phyloP scores from a whole-genome alignment of 2,329 filamentous ascomycete genomes.

The Pestalotiopsis sp. region DNA sequence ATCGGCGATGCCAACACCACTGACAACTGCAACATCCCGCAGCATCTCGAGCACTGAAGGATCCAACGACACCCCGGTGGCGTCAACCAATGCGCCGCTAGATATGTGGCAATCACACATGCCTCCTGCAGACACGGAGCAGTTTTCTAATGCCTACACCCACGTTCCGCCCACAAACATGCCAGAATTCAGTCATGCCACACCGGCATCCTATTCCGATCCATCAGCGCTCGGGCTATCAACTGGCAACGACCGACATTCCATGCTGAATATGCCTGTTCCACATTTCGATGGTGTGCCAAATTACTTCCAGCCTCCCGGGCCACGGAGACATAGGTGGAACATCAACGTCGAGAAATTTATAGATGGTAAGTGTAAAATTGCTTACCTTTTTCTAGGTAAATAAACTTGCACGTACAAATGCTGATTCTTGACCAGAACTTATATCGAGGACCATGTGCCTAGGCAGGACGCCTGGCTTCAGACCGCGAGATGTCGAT shows the following conservation, averaged over 20 bases:
- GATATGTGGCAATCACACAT: background rate
- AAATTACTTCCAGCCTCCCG: background rate
- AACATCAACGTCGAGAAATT: constrained; percentile 30
- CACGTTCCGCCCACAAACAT: background rate
- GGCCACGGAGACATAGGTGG: background rate
- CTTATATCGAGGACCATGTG: constrained; percentile 27
- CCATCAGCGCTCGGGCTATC: background rate
- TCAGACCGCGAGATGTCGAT: constrained; percentile 30
- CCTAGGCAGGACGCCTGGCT: constrained; percentile 30
- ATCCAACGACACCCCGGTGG: constrained; percentile 11
- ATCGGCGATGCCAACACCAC: background rate
- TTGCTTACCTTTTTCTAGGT: background rate
- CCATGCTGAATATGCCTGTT: background rate
- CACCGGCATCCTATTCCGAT: background rate
- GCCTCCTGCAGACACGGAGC: background rate
- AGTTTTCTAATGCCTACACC: background rate
- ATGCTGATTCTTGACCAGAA: constrained; percentile 19
- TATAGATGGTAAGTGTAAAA: constrained; percentile 28
- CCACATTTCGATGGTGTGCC: background rate
- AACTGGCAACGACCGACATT: background rate
- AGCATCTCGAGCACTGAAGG: background rate
- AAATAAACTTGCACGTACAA: background rate
- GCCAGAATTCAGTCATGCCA: background rate
- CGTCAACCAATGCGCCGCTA: constrained; percentile 6
- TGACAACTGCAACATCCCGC: background rate